Evolutionary conservation across 1,284 basidiomycete genomes (phyloP), one percentile per base, ranked within the genome.

Genomic region (Ustilago nuda): DNA sequence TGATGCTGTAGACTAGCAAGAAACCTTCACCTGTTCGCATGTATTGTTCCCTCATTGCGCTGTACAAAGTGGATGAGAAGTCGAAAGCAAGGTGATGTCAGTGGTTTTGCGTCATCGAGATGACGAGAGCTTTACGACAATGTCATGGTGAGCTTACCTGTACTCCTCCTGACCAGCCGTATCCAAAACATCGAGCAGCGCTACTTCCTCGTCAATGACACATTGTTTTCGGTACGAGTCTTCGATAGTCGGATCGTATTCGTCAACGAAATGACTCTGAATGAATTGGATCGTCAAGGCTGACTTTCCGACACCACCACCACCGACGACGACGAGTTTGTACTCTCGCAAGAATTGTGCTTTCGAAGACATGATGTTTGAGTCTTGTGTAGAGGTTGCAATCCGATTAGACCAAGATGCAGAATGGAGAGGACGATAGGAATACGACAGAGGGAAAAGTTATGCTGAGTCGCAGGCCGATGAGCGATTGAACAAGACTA

Each of bases 151-250:
- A 37, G 90, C 92, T 71, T 79, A 96, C 95, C 94, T 86, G 80
- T 99, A 99, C 89, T 99, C 96, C 87, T 99, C 96, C 87, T 99
- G 96, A 53, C 96, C 96, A 56, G 97, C 97, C 4, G 97, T 99
- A 88, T 99, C 96, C 76, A 99, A 90, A 59, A 99, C 95, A 85
- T 99, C 96, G 64, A 99, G 91, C 61, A 98, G 89, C 2, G 96
- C 96, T 30, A 98, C 94, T 87, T 99, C 97, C 43, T 98, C 96
- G 87, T 99, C 96, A 79, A 99, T 97, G 53, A 86, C 81, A 69
- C 85, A 85, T 61, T 86, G 85, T 66, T 86, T 86, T 37, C 85
- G 82, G 72, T 86, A 86, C 39, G 85, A 86, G 55, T 86, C 85
- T 87, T 95, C 95, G 80, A 98, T 98, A 35, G 96, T 98, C 35